Evolutionary conservation across 2,329 filamentous ascomycete genomes (phyloP).

Genomic region (Pestalotiopsis sp.): DNA sequence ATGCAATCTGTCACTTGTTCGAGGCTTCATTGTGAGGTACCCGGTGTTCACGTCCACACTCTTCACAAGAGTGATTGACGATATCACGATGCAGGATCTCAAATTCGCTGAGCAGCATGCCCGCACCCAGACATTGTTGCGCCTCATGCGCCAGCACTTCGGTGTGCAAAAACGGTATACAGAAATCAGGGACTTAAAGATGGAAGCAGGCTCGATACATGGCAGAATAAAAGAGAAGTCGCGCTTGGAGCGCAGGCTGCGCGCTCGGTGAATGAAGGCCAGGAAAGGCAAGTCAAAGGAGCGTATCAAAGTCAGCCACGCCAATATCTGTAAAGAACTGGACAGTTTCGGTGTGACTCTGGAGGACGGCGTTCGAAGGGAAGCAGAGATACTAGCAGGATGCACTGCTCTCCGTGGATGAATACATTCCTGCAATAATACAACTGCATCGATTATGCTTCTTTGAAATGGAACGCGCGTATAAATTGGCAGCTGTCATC

Average conservation of each 20-base stretch:
- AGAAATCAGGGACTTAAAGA: background rate
- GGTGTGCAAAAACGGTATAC: background rate
- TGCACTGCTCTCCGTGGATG: background rate
- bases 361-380: background rate
- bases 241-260: background rate
- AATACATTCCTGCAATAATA: background rate
- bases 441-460: background rate
- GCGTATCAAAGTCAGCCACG: background rate
- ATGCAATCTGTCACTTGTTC: no score
- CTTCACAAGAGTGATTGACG: background rate
- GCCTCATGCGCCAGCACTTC: background rate
- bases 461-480: no score
- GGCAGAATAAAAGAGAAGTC: background rate
- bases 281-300: background rate
- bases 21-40: no score
- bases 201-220: no score
- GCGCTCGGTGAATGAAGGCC: background rate
- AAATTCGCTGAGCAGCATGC: background rate
- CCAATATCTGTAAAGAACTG: background rate
- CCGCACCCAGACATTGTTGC: background rate
- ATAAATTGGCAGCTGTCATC: no score
- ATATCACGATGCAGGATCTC: background rate
- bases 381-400: background rate
- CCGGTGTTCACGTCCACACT: background rate
- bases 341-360: background rate